These are phyloP conservation scores for Lactarius hengduanensis DNA, from an alignment of 768 basidiomycete species.

Conservation along the genomic window DNA sequence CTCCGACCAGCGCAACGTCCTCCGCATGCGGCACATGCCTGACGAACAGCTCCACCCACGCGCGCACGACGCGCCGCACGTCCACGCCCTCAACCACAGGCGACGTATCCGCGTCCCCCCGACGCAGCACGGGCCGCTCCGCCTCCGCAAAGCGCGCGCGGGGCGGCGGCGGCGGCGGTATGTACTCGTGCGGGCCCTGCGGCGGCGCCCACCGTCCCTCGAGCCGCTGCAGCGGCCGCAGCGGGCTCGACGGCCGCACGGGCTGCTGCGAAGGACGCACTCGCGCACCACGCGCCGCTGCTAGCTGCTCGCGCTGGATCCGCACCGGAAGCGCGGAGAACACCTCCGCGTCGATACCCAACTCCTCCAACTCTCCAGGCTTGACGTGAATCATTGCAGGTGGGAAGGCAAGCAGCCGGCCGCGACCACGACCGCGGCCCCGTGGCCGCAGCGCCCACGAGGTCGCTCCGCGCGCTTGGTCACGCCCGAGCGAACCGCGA, in stretches of 20 bases:
- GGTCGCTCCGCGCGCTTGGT: not conserved
- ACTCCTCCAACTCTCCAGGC: constrained; percentile 54
- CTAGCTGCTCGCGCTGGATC: constrained; percentile 73
- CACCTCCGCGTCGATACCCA: constrained; percentile 74
- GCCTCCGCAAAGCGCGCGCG: constrained; percentile 55
- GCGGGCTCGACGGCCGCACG: constrained; percentile 27
- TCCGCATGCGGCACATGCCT: constrained; percentile 63
- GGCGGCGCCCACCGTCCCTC: constrained; percentile 33
- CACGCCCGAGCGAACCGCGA: not conserved
- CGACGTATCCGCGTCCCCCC: constrained; percentile 50
- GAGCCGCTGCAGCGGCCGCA: constrained; percentile 54
- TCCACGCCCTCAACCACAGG: constrained; percentile 65
- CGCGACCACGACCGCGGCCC: constrained; percentile 1
- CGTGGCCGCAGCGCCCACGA: not conserved
- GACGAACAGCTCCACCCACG: constrained; percentile 69
- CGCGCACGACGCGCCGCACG: constrained; percentile 66
- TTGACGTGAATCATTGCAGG: constrained; percentile 44
- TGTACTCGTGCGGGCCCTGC: constrained; percentile 38
- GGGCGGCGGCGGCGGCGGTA: constrained; percentile 51
- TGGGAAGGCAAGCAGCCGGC: constrained; percentile 33
- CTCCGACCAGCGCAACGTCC: constrained; percentile 74
- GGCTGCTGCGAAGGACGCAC: constrained; percentile 21
- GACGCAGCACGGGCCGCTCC: constrained; percentile 49
- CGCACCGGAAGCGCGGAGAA: constrained; percentile 62
- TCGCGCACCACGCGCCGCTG: constrained; percentile 53